Evolutionary conservation across 257 asterid genomes (phyloP), one percentile per base, ranked within the genome.

Genomic region (Paraleonurus japonicus): DNA sequence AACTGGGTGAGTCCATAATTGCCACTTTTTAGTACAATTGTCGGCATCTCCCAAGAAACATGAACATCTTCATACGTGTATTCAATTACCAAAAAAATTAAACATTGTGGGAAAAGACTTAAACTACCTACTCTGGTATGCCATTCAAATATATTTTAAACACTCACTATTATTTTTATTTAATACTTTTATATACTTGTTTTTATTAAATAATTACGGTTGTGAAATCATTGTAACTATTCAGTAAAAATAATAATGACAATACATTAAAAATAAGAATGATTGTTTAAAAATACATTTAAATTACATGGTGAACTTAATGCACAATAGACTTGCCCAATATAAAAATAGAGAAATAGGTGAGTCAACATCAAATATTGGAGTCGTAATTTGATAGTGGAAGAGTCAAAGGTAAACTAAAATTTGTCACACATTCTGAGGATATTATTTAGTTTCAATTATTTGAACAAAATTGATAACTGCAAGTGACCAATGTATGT

Each of bases 381-480:
- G 39, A 55, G 63, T 41, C 54, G 24, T 41, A 41, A 27, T 50
- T 43, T 28, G 54, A 28, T 30, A 75, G 60, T 51, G 66, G 63
- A 35, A 0, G 19, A 68, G 75, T 75, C 67, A 69, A 75, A 60
- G 15, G 55, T 12, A 9, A 54, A 55, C 3, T 15, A 41, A 55
- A 62, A 19, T 0, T 61, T 7, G 10, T 57, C 50, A 23, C 73
- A n/a, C 73, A n/a, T 57, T 43, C 24, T 16, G 50, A 60, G 24
- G 63, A 68, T 69, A 61, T 48, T 65, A 64, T 22, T 65, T 19
- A 70, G 65, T 47, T 58, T 76, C 57, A 76, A 64, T 61, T 15
- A 13, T 65, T 3, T 5, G 7, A 72, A 39, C 22, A 22, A 53
- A 1, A 48, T 12, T 8, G 54, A 63, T 7, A 24, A 5, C 12